Percentiles rank a stretch among this genome's conserved stretches.
Evolutionary conservation across 176 grass and related monocot genomes (phyloP).

Genomic region (Areca catechu): DNA sequence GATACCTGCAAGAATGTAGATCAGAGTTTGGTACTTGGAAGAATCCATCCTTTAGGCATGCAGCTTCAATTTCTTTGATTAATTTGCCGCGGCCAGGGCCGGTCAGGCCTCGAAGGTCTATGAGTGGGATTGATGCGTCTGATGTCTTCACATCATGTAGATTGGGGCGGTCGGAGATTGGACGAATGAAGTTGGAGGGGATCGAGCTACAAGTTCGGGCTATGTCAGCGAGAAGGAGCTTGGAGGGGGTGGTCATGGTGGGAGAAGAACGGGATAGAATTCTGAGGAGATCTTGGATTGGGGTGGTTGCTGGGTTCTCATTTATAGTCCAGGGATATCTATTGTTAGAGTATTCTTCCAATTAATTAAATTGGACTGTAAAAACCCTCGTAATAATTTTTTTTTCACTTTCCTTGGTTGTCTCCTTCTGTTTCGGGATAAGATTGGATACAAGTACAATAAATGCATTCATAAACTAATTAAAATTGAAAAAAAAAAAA

Average conservation of each 20-base stretch:
- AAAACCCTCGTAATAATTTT: too few species aligned
- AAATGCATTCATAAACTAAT: too few species aligned
- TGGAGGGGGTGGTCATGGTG: constrained; percentile 22
- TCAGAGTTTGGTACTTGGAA: constrained; percentile 55
- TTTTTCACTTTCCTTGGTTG: too few species aligned
- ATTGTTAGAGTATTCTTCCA: too few species aligned
- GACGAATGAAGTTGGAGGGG: constrained; percentile 46
- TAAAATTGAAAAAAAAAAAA: too few species aligned
- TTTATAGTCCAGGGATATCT: too few species aligned
- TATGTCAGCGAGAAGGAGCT: constrained; percentile 44
- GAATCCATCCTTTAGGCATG: constrained; percentile 62
- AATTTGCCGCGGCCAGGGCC: constrained; percentile 28
- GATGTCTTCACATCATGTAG: constrained; percentile 33
- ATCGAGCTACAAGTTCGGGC: constrained; percentile 14
- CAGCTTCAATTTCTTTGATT: constrained; percentile 43
- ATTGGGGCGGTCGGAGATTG: constrained; percentile 52
- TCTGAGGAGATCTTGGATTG: too few species aligned
- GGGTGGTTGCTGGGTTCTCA: too few species aligned
- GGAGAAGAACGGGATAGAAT: too few species aligned
- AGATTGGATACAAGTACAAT: too few species aligned
- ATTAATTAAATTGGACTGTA: too few species aligned
- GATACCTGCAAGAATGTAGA: neutral
- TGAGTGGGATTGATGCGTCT: constrained; percentile 38
- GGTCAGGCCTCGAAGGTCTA: constrained; percentile 46
- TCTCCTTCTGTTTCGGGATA: too few species aligned